A percentile compares a stretch with the other conserved stretches of the same genome.
These are phyloP conservation scores for Wickerhamomyces subpelliculosus DNA, from an alignment of 805 yeast genomes.

Conservation along the genomic window DNA sequence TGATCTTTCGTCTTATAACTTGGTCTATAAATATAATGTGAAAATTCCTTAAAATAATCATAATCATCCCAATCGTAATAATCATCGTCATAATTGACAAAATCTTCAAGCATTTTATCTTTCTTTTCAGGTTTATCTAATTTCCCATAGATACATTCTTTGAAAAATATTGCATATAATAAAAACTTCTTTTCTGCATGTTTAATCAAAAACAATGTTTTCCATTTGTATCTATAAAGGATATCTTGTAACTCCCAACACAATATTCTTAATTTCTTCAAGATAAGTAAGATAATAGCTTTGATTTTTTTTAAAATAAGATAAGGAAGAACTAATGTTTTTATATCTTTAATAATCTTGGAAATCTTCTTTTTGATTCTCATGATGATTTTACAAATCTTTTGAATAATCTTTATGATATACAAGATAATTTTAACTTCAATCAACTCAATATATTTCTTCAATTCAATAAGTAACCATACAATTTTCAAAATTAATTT, in stretches of 20 bases:
- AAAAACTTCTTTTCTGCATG: slow-evolving; percentile 8
- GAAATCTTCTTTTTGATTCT: slow-evolving; percentile 9
- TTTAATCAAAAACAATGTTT: slow-evolving; percentile 10
- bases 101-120: slow-evolving; percentile 4
- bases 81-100: slow-evolving; percentile 8
- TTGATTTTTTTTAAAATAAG: slow-evolving; percentile 9
- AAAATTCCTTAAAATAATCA: slow-evolving; percentile 13
- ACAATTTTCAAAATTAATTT: slow-evolving; percentile 10
- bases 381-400: slow-evolving; percentile 6
- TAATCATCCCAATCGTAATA: slow-evolving; percentile 11
- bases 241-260: slow-evolving; percentile 16
- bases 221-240: slow-evolving; percentile 18
- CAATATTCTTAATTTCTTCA: slow-evolving; percentile 12
- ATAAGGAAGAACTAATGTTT: slow-evolving; percentile 5
- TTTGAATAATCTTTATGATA: slow-evolving; percentile 8
- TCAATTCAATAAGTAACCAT: slow-evolving; percentile 13
- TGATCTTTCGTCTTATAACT: slow-evolving; percentile 3
- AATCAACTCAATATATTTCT: slow-evolving; percentile 12
- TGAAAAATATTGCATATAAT: slow-evolving; percentile 8
- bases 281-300: slow-evolving; percentile 6
- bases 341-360: slow-evolving; percentile 6
- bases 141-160: slow-evolving; percentile 10
- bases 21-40: slow-evolving; percentile 5
- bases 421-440: slow-evolving; percentile 10
- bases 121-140: slow-evolving; percentile 9